Evolutionary conservation across 78 protist species (phyloP).

Genomic region (Dictyostelium brefeldianum): DNA sequence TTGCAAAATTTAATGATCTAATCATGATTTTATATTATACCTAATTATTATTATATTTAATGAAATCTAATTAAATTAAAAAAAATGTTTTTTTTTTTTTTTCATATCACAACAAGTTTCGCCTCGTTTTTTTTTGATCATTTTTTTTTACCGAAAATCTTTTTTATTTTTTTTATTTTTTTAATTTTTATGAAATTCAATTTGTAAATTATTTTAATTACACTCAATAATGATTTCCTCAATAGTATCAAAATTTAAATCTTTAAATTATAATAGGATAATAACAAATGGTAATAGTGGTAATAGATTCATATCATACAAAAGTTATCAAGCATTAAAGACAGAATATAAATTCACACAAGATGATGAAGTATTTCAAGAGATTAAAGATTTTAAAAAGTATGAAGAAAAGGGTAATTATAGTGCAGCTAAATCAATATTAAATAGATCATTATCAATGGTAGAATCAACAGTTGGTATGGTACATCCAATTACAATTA

Average conservation of each 20-base stretch:
- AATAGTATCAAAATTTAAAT: neutral
- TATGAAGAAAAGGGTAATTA: constrained; percentile 44
- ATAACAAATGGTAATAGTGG: neutral
- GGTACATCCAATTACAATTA: constrained; percentile 40
- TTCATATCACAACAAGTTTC: neutral
- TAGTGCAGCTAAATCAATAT: constrained; percentile 25
- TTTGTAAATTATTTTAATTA: neutral
- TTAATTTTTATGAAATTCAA: neutral
- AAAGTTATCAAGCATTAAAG: neutral
- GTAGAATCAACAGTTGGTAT: constrained; percentile 36
- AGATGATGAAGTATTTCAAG: constrained; percentile 42
- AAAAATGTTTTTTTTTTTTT: neutral
- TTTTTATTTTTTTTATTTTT: neutral
- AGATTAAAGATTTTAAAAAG: constrained; percentile 43
- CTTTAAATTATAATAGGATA: neutral
- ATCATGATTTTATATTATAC: constrained; percentile 12
- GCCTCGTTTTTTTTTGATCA: neutral
- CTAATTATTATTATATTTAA: neutral
- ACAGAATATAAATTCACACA: constrained; percentile 6
- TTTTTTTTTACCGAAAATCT: neutral
- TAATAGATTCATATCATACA: neutral
- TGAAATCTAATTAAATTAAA: neutral
- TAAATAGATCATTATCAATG: constrained; percentile 35
- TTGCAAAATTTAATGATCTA: neutral
- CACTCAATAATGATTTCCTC: neutral